These are phyloP conservation scores for Aspergillus japonicus DNA, from an alignment of 2,329 filamentous ascomycete genomes.

Conservation along the genomic window DNA sequence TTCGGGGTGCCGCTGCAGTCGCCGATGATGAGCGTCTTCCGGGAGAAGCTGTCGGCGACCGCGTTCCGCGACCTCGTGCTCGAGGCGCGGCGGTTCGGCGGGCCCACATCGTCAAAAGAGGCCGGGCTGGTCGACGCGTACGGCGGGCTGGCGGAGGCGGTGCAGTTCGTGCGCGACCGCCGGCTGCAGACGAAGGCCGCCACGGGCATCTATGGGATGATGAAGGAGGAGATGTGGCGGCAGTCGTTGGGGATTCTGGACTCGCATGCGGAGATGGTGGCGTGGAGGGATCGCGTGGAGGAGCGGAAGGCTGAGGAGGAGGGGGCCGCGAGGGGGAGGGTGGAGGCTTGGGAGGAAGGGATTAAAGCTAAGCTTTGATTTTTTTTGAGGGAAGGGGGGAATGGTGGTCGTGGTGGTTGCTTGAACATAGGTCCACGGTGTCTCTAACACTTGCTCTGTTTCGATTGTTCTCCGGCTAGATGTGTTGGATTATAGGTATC, in stretches of 20 bases:
- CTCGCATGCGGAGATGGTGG: slow-evolving; percentile 49
- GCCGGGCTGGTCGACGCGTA: slow-evolving; percentile 67
- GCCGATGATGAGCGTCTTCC: slow-evolving; percentile 72
- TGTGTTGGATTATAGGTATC: no score
- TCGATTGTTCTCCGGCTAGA: no score
- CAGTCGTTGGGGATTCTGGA: slow-evolving; percentile 62
- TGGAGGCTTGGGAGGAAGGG: slow-evolving; percentile 52
- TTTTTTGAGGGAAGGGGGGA: neutral
- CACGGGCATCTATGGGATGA: slow-evolving; percentile 64
- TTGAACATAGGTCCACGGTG: no score
- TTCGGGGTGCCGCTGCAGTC: slow-evolving; percentile 74
- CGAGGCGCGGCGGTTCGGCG: slow-evolving; percentile 69
- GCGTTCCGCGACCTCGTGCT: slow-evolving; percentile 66
- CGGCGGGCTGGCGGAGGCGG: slow-evolving; percentile 63
- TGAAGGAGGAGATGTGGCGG: slow-evolving; percentile 76
- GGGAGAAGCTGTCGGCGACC: slow-evolving; percentile 60
- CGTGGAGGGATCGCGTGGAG: slow-evolving; percentile 47
- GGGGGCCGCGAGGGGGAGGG: slow-evolving; percentile 47
- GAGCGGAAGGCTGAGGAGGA: slow-evolving; percentile 46
- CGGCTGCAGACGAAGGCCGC: slow-evolving; percentile 62
- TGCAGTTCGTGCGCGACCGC: slow-evolving; percentile 60
- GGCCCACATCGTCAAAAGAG: slow-evolving; percentile 58
- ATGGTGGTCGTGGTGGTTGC: neutral
- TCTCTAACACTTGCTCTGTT: no score
- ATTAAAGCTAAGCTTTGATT: slow-evolving; percentile 31